Conservation (phyloP, 2,329 filamentous ascomycete species). For the Fonsecaea nubica region DNA sequence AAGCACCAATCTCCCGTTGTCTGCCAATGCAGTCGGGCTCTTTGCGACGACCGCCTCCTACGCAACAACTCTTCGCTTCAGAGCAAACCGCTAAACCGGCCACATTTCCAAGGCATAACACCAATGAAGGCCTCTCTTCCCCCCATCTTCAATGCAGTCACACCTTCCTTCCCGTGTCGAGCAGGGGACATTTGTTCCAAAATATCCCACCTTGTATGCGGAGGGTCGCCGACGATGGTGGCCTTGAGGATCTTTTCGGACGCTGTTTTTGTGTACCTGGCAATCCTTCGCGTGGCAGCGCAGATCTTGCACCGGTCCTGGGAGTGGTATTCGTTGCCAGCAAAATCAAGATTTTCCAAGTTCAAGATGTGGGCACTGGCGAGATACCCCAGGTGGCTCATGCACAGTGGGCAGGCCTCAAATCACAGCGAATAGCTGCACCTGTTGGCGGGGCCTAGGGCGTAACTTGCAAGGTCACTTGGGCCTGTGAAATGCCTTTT, state of each 20-base stretch:
- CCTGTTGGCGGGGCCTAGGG: neutral
- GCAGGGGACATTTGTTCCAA: neutral
- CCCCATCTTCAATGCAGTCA: neutral
- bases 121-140: neutral
- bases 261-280: slow-evolving; percentile 13
- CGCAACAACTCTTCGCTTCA: neutral
- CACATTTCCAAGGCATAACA: neutral
- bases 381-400: slow-evolving; percentile 4
- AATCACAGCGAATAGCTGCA: neutral
- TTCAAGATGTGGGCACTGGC: neutral
- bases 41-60: neutral
- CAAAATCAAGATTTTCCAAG: slow-evolving; percentile 13
- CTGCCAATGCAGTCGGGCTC: neutral
- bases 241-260: neutral
- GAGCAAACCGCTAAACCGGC: neutral
- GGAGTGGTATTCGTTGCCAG: slow-evolving; percentile 3
- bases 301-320: slow-evolving; percentile 14
- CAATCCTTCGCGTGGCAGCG: slow-evolving; percentile 21
- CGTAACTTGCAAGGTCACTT: neutral
- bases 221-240: neutral
- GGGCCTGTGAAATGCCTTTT: neutral
- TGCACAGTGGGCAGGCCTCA: neutral
- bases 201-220: neutral
- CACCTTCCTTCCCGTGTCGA: slow-evolving; percentile 1
- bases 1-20: neutral